These are phyloP conservation scores for Cydonia oblonga DNA, from an alignment of 331 rosid genomes.

Conservation along the genomic window DNA sequence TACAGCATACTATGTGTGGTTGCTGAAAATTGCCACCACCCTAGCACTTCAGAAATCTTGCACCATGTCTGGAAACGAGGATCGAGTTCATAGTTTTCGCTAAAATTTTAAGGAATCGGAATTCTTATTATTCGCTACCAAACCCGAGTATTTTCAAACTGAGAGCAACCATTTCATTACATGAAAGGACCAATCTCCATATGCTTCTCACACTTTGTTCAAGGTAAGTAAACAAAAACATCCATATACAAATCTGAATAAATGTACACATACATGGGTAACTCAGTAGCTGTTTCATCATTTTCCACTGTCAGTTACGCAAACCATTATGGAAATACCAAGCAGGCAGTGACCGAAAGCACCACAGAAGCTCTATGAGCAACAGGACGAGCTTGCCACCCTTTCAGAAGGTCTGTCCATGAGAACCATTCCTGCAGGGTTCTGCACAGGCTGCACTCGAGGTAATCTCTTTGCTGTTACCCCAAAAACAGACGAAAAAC, in stretches of 20 bases:
- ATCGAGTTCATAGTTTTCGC: too few relatives aligned
- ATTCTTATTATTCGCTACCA: neutral
- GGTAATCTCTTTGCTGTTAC: constrained; percentile 43
- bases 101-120: neutral
- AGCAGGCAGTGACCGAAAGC: neutral
- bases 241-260: constrained; percentile 21
- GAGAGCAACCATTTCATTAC: constrained; percentile 11
- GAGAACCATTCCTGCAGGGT: constrained; percentile 44
- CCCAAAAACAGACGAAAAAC: neutral
- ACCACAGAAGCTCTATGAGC: constrained; percentile 17
- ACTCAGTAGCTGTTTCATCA: constrained; percentile 1
- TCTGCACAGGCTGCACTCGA: constrained; percentile 42
- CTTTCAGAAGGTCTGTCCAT: constrained; percentile 47
- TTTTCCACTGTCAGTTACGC: constrained; percentile 3
- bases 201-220: constrained; percentile 7
- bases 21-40: neutral
- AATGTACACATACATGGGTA: constrained; percentile 18
- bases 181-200: constrained; percentile 5
- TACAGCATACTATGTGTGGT: neutral
- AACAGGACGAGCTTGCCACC: constrained; percentile 39
- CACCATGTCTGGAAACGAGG: too few relatives aligned
- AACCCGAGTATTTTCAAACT: neutral
- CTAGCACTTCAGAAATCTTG: too few relatives aligned
- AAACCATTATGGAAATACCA: neutral
- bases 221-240: constrained; percentile 13